Evolutionary conservation across 2,329 filamentous ascomycete species (phyloP).

Genomic region (Coniosporium tulheliwenetii): DNA sequence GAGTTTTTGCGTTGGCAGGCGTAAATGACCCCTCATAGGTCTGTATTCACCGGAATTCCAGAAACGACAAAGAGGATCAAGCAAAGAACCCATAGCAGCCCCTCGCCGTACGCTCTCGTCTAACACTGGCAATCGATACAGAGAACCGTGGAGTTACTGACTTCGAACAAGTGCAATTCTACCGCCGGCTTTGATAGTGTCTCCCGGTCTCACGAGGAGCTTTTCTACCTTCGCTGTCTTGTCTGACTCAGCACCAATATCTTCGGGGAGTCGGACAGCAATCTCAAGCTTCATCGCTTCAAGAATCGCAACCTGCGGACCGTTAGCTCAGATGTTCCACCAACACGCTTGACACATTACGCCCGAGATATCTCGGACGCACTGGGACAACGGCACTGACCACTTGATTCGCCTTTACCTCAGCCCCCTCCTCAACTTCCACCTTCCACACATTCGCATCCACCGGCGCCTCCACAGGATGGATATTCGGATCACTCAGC

Average conservation of each 20-base stretch:
- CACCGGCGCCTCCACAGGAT: constrained; percentile 23
- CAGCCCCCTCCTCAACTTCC: constrained; percentile 20
- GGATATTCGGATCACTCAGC: constrained; percentile 24
- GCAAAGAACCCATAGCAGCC: too few relatives aligned
- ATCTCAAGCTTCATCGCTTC: constrained; percentile 33
- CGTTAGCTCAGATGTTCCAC: constrained; percentile 4
- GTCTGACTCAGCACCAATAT: constrained; percentile 6
- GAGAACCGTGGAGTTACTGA: too few relatives aligned
- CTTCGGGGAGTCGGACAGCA: constrained; percentile 23
- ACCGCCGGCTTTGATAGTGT: constrained; percentile 21
- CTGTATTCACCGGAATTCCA: too few relatives aligned
- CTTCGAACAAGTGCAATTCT: constrained; percentile 12
- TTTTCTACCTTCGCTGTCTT: constrained; percentile 19
- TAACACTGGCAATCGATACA: too few relatives aligned
- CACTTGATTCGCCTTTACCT: constrained; percentile 16
- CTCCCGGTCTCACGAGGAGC: constrained; percentile 24
- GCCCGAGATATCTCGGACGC: not conserved
- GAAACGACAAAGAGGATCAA: too few relatives aligned
- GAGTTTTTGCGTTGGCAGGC: too few relatives aligned
- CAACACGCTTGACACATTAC: not conserved
- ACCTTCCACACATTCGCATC: constrained; percentile 32
- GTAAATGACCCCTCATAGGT: too few relatives aligned
- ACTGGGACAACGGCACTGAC: not conserved
- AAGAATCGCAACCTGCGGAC: constrained; percentile 18
- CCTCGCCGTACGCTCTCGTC: too few relatives aligned